A percentile compares a stretch with the other conserved stretches of the same genome.
These are phyloP conservation scores for Penicillium expansum DNA, from an alignment of 2,329 filamentous ascomycete genomes.

Conservation along the genomic window DNA sequence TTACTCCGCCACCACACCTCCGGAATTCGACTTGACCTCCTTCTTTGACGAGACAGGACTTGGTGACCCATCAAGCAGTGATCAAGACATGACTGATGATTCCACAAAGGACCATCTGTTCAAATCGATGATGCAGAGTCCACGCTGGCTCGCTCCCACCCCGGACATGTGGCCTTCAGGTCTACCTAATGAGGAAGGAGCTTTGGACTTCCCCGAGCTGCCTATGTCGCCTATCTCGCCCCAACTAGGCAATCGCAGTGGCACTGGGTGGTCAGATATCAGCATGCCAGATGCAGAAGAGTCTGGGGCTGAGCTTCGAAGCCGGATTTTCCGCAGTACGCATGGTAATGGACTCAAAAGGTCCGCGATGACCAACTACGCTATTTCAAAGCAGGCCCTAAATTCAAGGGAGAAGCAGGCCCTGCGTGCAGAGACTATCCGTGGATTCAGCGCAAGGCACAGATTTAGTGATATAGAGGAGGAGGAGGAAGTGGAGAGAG, in stretches of 20 bases:
- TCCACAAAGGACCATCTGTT: neutral
- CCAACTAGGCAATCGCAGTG: neutral
- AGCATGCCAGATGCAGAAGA: neutral
- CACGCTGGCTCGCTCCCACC: neutral
- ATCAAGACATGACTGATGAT: too few relatives aligned
- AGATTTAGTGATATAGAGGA: neutral
- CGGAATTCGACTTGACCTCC: neutral
- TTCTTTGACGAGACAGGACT: neutral
- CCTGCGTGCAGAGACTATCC: neutral
- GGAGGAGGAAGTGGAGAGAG: too few relatives aligned
- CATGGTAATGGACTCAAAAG: neutral
- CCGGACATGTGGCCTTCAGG: constrained; percentile 8
- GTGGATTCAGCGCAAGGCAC: neutral
- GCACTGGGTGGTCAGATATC: neutral
- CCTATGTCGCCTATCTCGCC: neutral
- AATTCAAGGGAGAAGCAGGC: neutral
- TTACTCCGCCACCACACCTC: neutral
- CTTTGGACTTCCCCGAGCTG: constrained; percentile 10
- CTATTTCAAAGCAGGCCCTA: neutral
- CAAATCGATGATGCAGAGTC: constrained; percentile 3
- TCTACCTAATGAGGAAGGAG: constrained; percentile 4
- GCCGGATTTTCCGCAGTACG: neutral
- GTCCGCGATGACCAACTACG: neutral
- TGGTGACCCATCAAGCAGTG: too few relatives aligned
- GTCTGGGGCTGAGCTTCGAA: neutral